Conservation (phyloP, 371 early-diverging fungal genomes). For the Batkoa obscura region DNA sequence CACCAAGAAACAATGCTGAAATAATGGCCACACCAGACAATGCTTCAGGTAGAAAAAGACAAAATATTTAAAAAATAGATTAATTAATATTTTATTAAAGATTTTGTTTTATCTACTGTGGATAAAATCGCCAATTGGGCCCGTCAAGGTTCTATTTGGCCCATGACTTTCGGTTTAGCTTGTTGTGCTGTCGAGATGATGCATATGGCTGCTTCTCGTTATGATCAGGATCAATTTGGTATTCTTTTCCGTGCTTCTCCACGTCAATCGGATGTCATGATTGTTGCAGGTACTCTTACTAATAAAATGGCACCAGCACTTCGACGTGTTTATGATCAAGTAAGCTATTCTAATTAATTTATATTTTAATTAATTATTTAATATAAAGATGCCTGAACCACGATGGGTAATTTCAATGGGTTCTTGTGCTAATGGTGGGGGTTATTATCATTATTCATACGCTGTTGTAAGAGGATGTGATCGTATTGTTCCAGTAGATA, state of each 20-base stretch:
- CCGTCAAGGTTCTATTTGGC: conserved; percentile 87
- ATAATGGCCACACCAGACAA: conserved; percentile 4
- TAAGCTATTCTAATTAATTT: conserved; percentile 11
- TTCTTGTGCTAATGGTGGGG: conserved; percentile 95
- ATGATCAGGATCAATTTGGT: conserved; percentile 95
- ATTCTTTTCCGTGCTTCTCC: conserved; percentile 96
- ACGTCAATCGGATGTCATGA: conserved; percentile 96
- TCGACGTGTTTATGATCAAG: conserved; percentile 87
- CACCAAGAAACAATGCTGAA: conserved; percentile 3
- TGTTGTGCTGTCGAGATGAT: conserved; percentile 96
- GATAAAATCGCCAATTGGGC: conserved; percentile 89
- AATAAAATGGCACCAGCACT: conserved; percentile 98
- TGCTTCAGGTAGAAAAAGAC: conserved; percentile 1
- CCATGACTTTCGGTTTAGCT: conserved; percentile 95
- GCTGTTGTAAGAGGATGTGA: conserved; percentile 92
- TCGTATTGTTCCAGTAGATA: conserved; percentile 88
- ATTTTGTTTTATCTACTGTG: conserved; percentile 61
- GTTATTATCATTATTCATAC: conserved; percentile 97
- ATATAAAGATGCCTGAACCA: conserved; percentile 77
- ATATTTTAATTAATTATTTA: no score
- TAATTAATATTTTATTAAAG: conserved; percentile 12
- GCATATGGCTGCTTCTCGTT: conserved; percentile 95
- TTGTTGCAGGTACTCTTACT: conserved; percentile 92
- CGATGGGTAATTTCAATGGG: conserved; percentile 99
- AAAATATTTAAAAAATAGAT: no score